Conservation (phyloP, 2,329 filamentous ascomycete genomes). For the Tolypocladium inflatum region DNA sequence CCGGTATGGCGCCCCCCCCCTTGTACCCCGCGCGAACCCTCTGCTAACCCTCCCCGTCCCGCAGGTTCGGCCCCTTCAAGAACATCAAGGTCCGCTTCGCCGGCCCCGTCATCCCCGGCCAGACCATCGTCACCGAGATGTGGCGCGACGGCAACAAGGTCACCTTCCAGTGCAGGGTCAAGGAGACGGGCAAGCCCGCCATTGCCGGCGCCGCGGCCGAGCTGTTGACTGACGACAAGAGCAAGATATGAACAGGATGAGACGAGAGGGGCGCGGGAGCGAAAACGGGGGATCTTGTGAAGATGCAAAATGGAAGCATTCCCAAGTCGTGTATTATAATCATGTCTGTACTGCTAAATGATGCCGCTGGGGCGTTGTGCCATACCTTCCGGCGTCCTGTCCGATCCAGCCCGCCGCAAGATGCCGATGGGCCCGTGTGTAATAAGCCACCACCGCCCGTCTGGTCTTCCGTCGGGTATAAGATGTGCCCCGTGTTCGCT, state of each 20-base stretch:
- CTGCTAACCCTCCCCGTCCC: neutral
- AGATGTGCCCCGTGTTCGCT: neutral
- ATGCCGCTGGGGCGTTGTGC: neutral
- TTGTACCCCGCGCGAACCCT: too few relatives aligned
- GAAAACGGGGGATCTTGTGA: neutral
- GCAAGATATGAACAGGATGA: constrained; percentile 16
- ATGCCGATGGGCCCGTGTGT: neutral
- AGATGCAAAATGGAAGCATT: neutral
- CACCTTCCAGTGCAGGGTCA: constrained; percentile 79
- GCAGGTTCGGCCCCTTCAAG: constrained; percentile 64
- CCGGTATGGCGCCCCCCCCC: constrained; percentile 25
- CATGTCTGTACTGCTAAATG: neutral
- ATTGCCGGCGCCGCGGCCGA: constrained; percentile 76
- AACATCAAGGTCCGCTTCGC: constrained; percentile 92
- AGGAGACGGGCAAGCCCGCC: constrained; percentile 85
- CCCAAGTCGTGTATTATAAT: constrained; percentile 4
- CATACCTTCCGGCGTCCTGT: neutral
- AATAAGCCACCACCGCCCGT: neutral
- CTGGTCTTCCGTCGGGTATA: neutral
- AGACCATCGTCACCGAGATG: constrained; percentile 91
- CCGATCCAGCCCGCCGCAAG: neutral
- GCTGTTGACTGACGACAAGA: constrained; percentile 36
- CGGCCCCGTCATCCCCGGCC: constrained; percentile 72
- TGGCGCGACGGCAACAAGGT: constrained; percentile 79
- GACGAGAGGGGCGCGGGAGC: neutral